phyloP scores from a whole-genome alignment of 352 stramenopile genomes.

The Globisporangium splendens region DNA sequence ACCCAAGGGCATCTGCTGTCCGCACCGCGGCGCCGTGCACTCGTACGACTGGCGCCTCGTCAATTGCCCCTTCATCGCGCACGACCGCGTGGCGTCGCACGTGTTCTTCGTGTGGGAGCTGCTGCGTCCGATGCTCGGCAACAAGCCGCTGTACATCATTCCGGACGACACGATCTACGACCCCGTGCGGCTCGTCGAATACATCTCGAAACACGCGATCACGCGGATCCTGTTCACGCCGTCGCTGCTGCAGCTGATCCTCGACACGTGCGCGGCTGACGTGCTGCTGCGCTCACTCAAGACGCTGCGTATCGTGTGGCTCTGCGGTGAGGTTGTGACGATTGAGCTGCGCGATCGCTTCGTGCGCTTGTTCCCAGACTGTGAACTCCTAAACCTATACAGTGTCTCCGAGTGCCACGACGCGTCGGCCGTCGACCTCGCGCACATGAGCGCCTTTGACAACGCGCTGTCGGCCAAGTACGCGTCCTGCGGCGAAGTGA shows the following conservation, averaged over 20 bases:
- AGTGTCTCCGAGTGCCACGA: conserved; percentile 94
- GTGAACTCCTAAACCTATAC: conserved; percentile 91
- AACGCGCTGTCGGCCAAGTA: conserved; percentile 81
- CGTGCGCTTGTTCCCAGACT: conserved; percentile 76
- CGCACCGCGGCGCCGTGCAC: conserved; percentile 89
- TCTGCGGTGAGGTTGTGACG: conserved; percentile 93
- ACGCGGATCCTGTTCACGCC: conserved; percentile 93
- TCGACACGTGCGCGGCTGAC: conserved; percentile 63
- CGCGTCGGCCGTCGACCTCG: conserved; percentile 79
- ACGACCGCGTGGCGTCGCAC: conserved; percentile 88
- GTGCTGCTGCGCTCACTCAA: conserved; percentile 54
- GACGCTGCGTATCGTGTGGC: conserved; percentile 84
- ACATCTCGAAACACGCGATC: conserved; percentile 71
- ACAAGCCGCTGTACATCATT: conserved; percentile 89
- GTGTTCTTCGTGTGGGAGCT: conserved; percentile 96
- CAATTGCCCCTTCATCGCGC: conserved; percentile 61
- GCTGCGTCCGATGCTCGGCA: conserved; percentile 86
- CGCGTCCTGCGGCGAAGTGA: conserved; percentile 82
- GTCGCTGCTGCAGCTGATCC: conserved; percentile 86
- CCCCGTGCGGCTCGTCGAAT: conserved; percentile 72
- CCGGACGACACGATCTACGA: conserved; percentile 92
- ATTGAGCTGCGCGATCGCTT: conserved; percentile 86
- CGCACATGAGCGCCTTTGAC: conserved; percentile 69
- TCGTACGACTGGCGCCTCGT: conserved; percentile 90
- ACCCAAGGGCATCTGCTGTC: conserved; percentile 93